These are phyloP conservation scores for Alternaria sp. DNA, from an alignment of 2,329 filamentous ascomycete genomes.

Conservation along the genomic window DNA sequence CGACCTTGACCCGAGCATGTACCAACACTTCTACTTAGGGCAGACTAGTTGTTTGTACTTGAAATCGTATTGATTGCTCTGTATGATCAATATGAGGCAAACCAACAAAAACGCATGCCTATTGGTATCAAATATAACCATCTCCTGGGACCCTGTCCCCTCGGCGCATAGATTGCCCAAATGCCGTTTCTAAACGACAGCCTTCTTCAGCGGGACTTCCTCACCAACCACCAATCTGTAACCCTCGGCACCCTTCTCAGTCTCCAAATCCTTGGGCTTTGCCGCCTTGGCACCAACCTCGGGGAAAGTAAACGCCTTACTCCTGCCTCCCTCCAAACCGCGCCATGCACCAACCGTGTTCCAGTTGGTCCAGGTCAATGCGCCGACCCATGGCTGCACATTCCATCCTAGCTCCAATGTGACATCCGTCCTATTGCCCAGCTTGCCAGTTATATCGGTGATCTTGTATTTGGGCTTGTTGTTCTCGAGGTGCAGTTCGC, in stretches of 20 bases:
- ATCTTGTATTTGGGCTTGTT: slow-evolving; percentile 97
- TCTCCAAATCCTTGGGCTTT: slow-evolving; percentile 58
- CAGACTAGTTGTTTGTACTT: not conserved
- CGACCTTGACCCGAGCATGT: slow-evolving; percentile 13
- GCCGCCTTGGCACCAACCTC: slow-evolving; percentile 70
- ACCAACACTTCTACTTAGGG: not conserved
- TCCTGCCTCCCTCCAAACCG: slow-evolving; percentile 69
- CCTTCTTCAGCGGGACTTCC: slow-evolving; percentile 38
- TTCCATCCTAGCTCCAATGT: slow-evolving; percentile 89
- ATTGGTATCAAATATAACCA: not conserved
- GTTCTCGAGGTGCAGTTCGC: slow-evolving; percentile 78
- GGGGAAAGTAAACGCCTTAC: slow-evolving; percentile 71
- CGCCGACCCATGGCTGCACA: slow-evolving; percentile 95
- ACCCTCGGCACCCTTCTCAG: slow-evolving; percentile 59
- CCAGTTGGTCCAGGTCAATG: slow-evolving; percentile 76
- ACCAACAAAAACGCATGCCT: not conserved
- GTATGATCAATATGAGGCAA: not conserved
- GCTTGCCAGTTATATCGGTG: slow-evolving; percentile 82
- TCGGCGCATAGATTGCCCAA: not conserved
- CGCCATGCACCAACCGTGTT: slow-evolving; percentile 68
- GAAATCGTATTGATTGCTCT: no score
- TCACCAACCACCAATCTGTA: slow-evolving; percentile 54
- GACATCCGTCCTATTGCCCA: slow-evolving; percentile 77
- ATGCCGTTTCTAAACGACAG: not conserved
- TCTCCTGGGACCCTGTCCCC: not conserved